Evolutionary conservation across 2,329 filamentous ascomycete species (phyloP).

Genomic region (Venturia pyrina): DNA sequence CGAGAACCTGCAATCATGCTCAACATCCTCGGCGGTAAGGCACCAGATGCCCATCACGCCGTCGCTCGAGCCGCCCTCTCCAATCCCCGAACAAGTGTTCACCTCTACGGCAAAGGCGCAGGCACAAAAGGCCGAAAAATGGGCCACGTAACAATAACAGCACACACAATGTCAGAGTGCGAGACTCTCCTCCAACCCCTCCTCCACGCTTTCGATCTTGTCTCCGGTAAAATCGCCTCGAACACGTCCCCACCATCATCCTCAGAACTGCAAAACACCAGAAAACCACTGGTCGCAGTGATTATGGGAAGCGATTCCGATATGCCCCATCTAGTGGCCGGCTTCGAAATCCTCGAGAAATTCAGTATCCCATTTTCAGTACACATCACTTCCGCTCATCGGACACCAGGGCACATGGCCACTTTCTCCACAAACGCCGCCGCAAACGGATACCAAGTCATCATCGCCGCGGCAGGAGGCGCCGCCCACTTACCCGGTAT

Average conservation of each 20-base stretch:
- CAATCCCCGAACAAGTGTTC: slow-evolving; percentile 53
- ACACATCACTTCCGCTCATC: slow-evolving; percentile 65
- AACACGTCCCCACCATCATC: slow-evolving; percentile 29
- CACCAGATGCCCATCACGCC: slow-evolving; percentile 52
- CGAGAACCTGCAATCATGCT: slow-evolving; percentile 62
- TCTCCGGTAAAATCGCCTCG: slow-evolving; percentile 41
- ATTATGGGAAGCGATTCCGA: slow-evolving; percentile 82
- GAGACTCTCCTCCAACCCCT: slow-evolving; percentile 59
- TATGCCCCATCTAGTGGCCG: slow-evolving; percentile 55
- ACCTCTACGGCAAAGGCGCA: slow-evolving; percentile 82
- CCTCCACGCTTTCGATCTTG: slow-evolving; percentile 51
- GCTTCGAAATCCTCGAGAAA: slow-evolving; percentile 55
- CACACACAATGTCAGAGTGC: slow-evolving; percentile 56
- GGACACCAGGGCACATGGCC: slow-evolving; percentile 39
- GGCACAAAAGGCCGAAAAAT: slow-evolving; percentile 88
- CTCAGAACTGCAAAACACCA: background rate
- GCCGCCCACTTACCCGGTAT: slow-evolving; percentile 43
- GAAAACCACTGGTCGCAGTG: slow-evolving; percentile 56
- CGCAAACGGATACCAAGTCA: slow-evolving; percentile 29
- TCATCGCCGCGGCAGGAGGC: slow-evolving; percentile 40
- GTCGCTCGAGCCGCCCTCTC: slow-evolving; percentile 47
- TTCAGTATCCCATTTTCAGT: slow-evolving; percentile 63
- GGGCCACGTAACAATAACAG: slow-evolving; percentile 80
- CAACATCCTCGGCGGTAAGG: slow-evolving; percentile 66
- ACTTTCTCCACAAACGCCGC: slow-evolving; percentile 32